A percentile compares a stretch with the other conserved stretches of the same genome.
These are phyloP conservation scores for Heritiera fomes DNA, from an alignment of 345 rosid species.

Conservation along the genomic window DNA sequence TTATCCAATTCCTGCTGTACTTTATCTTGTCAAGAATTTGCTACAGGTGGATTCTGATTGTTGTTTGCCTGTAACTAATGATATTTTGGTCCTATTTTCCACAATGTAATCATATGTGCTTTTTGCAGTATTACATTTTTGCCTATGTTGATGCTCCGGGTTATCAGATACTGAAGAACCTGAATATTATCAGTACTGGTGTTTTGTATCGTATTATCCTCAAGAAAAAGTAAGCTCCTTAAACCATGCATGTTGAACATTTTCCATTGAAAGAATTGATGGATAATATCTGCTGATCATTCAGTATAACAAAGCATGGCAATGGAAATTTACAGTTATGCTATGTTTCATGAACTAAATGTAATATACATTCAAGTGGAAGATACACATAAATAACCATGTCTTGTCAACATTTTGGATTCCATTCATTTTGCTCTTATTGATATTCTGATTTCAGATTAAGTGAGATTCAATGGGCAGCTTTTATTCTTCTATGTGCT, in stretches of 20 bases:
- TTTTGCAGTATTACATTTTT: slow-evolving; percentile 90
- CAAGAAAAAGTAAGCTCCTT: slow-evolving; percentile 71
- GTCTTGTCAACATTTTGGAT: slow-evolving; percentile 1
- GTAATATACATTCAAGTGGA: slow-evolving; percentile 6
- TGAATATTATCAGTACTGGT: slow-evolving; percentile 94
- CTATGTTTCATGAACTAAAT: slow-evolving; percentile 15
- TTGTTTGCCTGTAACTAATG: slow-evolving; percentile 12
- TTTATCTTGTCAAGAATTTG: slow-evolving; percentile 94
- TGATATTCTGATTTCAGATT: slow-evolving; percentile 49
- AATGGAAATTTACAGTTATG: background rate
- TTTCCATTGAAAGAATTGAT: slow-evolving; percentile 8
- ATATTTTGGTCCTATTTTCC: background rate
- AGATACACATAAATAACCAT: slow-evolving; percentile 9
- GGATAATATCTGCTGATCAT: background rate
- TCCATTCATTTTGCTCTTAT: slow-evolving; percentile 5
- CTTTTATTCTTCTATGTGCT: slow-evolving; percentile 85
- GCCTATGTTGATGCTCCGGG: slow-evolving; percentile 98
- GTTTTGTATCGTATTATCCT: slow-evolving; percentile 86
- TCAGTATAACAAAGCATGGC: background rate
- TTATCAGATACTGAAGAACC: slow-evolving; percentile 95
- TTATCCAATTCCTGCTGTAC: slow-evolving; percentile 88
- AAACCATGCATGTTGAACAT: background rate
- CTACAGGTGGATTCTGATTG: slow-evolving; percentile 58
- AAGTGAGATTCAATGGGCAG: slow-evolving; percentile 97
- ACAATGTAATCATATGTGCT: slow-evolving; percentile 16